Base-by-base conservation (phyloP, 2,329 filamentous ascomycete species). In the Allantophomopsis lycopodina region DNA sequence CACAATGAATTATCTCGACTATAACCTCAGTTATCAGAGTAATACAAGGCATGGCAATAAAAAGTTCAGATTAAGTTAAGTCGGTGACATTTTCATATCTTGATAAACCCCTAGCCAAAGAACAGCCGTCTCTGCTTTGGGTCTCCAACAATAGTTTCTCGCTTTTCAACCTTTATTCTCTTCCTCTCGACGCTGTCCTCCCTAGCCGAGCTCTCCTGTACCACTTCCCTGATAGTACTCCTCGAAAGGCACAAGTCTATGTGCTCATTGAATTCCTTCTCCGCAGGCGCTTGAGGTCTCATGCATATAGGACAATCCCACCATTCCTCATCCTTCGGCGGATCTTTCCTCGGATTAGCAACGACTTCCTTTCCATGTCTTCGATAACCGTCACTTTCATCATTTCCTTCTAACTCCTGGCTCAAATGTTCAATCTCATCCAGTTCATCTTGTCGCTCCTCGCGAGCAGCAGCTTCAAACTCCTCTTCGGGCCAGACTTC, bases 271-370 rank as follows among this genome's bases (percentile, higher is more conserved):
- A 96, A 94, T 1, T 62, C 64, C 35, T 69, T 69, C 55, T 95
- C 86, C 37, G 89, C 71, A 0, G 86, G 73, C 1, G 65, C 53
- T 52, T 95, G 88, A 0, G 84, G 79, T 13, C 79, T 67, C n/a
- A 65, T 62, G 57, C 91, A 98, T 35, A 96, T 83, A 0, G 91
- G 91, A 57, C 91, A 98, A 31, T 80, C 71, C 88, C 88, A 96
- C 57, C 66, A 68, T 36, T 76, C 65, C 36, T 76, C 64, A 39
- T 62, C 56, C 8, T 55, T 52, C 4, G 49, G 36, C 11, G 50
- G 37, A 0, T 46, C 39, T 15, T 50, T 46, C 42, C 59, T 61
- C 4, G 61, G 61, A 45, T 67, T 69, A 2, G 69, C 62, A 1
- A 61, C 48, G 23, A 73, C 62, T 47, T 76, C 71, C 44, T 71